Percentiles rank a stretch among this genome's conserved stretches.
Evolutionary conservation across 2,329 filamentous ascomycete genomes (phyloP).

Genomic region (Diaporthe caulivora): DNA sequence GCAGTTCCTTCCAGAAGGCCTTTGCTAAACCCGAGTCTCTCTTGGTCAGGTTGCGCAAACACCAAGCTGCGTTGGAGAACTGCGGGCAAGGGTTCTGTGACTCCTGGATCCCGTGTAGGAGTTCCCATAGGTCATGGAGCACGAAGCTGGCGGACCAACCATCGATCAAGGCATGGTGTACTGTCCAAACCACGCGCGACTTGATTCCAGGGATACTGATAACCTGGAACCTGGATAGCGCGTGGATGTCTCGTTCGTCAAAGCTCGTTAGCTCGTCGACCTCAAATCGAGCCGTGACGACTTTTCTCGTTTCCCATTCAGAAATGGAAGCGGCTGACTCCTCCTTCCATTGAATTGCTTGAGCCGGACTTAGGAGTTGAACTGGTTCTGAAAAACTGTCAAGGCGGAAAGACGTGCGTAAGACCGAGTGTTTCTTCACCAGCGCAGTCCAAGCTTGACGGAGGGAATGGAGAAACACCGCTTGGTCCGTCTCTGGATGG

Average conservation of each 20-base stretch:
- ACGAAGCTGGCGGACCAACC: constrained; percentile 11
- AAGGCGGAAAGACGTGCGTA: neutral
- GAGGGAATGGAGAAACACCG: neutral
- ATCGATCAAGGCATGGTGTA: constrained; percentile 10
- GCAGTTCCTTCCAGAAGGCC: constrained; percentile 2
- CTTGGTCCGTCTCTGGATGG: neutral
- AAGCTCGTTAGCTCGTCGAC: neutral
- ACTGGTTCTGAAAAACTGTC: neutral
- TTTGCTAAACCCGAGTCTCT: neutral
- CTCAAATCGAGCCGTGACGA: neutral
- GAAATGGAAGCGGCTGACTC: neutral
- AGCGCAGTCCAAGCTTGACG: neutral
- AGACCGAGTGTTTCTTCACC: neutral
- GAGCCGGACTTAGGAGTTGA: neutral
- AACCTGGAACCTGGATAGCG: neutral
- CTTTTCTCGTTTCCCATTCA: neutral
- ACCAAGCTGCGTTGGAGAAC: neutral
- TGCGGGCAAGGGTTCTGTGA: neutral
- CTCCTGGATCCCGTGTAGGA: neutral
- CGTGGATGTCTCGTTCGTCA: neutral
- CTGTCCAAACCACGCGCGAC: neutral
- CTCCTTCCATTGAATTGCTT: neutral
- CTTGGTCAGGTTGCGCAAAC: neutral
- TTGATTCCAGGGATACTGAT: neutral
- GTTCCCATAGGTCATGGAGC: neutral